phyloP scores from a whole-genome alignment of 345 rosid genomes.

The Pelargonium nanum region DNA sequence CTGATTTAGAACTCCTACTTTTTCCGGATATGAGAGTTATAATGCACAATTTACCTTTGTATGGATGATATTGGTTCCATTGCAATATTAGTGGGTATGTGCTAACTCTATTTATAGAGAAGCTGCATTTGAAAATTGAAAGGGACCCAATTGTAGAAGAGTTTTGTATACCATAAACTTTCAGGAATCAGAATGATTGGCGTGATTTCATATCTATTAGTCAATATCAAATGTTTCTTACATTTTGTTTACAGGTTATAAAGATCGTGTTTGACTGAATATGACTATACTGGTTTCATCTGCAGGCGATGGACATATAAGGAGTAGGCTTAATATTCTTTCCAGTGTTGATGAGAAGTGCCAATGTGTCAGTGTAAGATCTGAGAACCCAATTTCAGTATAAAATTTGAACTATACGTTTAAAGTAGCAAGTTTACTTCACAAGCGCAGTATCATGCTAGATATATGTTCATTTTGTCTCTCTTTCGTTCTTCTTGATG shows the following conservation, averaged over 20 bases:
- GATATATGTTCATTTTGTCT: not conserved
- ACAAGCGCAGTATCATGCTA: too few relatives aligned
- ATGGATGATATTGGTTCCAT: not conserved
- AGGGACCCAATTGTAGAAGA: too few relatives aligned
- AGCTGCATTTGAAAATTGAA: not conserved
- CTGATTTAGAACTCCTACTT: not conserved
- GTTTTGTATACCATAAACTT: too few relatives aligned
- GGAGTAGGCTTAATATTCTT: slow-evolving; percentile 29
- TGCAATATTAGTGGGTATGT: not conserved
- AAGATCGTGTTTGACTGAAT: not conserved
- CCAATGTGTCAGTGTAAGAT: slow-evolving; percentile 34
- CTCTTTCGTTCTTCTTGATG: too few relatives aligned
- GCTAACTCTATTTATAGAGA: too few relatives aligned
- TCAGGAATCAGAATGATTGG: too few relatives aligned
- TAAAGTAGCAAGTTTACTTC: not conserved
- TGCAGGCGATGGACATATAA: slow-evolving; percentile 29
- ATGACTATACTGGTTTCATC: slow-evolving; percentile 1
- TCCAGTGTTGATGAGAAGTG: slow-evolving; percentile 23
- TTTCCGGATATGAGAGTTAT: not conserved
- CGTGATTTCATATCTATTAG: too few relatives aligned
- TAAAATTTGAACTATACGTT: not conserved
- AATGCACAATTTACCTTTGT: not conserved
- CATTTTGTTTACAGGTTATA: not conserved
- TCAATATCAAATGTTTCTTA: too few relatives aligned
- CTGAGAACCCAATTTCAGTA: not conserved